Evolutionary conservation across 2,329 filamentous ascomycete species (phyloP), one percentile per base, ranked within the genome.

Genomic region (Neophaeococcomyces aloes): DNA sequence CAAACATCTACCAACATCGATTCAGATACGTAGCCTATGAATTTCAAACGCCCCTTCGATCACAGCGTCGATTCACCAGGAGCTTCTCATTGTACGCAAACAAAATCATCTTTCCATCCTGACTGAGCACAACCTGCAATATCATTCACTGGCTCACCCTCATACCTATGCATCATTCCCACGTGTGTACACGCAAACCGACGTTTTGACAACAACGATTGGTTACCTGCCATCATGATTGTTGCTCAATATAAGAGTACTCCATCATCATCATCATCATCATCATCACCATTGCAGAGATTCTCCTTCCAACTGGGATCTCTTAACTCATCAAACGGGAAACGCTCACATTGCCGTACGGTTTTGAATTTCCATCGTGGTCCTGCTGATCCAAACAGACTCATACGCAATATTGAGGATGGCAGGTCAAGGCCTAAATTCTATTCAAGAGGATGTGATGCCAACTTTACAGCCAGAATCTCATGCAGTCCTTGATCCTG

Each of bases 151-250:
- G 23, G 10, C 10, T 27, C 23, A 27, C 10, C 10, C 17, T 5
- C 11, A n/a, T 18, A 32, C 38, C 14, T 32, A 30, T n/a, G 27
- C 17, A 29, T 23, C 2, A 6, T 18, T n/a, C 14, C 38, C 17
- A 10, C 13, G 15, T 32, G 8, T 13, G 5, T 17, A 11, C 31
- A 19, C 38, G 32, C 38, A 23, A 23, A 41, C 23, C 10, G 17
- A 32, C 29, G 7, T 13, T 41, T 10, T 29, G 17, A 11, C 25
- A 17, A 18, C 31, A 29, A 21, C 19, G 18, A 32, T 15, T 2
- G 3, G n/a, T 15, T 29, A 21, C 10, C 15, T 41, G 17, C 15
- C 38, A 41, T 11, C 29, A 41, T 41, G 38, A 41, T 41, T 14
- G 29, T 17, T 19, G 21, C 29, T 19, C 38, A 32, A 32, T 23